phyloP scores from a whole-genome alignment of 257 asterid genomes.

The Avicennia marina region DNA sequence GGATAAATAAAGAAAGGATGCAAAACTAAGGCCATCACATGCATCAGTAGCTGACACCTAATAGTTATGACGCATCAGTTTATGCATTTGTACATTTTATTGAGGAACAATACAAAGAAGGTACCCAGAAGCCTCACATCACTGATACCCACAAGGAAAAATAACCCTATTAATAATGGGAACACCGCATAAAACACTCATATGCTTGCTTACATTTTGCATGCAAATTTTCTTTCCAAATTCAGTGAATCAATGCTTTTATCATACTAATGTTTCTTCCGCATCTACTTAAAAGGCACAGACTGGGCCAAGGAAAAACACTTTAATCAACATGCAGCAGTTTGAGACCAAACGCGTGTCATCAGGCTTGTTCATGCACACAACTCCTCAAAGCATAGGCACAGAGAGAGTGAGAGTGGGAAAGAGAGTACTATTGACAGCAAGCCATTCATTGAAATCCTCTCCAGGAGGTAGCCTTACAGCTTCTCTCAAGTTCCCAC shows the following conservation, averaged over 20 bases:
- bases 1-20: background rate
- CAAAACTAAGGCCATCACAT: background rate
- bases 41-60: background rate
- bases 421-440: constrained; percentile 53
- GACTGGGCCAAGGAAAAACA: background rate
- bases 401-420: constrained; percentile 6
- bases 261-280: background rate
- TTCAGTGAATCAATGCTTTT: background rate
- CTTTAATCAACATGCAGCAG: background rate
- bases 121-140: no score
- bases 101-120: no score
- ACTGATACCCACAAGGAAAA: no score
- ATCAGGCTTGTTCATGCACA: no score
- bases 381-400: no score
- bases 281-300: background rate
- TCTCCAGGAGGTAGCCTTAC: constrained; percentile 77
- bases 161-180: no score
- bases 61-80: no score
- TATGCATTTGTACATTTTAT: no score
- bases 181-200: no score
- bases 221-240: background rate
- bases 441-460: constrained; percentile 77
- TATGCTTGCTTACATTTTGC: background rate
- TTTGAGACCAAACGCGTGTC: no score
- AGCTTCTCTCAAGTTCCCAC: constrained; percentile 73